phyloP scores from a whole-genome alignment of 805 yeast species.

The Saccharomyces cerevisiae region DNA sequence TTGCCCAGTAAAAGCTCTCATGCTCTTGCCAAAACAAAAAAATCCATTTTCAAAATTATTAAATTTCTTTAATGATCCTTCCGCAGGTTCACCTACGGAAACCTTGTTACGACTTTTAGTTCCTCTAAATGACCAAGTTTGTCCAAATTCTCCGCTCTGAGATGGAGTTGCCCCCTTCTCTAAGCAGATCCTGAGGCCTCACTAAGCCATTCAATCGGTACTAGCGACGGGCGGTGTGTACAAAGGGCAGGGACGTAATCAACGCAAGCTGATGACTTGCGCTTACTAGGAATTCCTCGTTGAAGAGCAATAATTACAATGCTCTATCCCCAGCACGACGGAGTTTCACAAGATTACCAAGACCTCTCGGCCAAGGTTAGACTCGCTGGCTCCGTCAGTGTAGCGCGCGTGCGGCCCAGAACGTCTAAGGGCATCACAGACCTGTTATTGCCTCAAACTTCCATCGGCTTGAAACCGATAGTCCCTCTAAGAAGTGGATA shows the following conservation, averaged over 20 bases:
- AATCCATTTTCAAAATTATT: neutral
- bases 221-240: constrained; percentile 39
- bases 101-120: constrained; percentile 39
- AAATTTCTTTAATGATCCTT: constrained; percentile 33
- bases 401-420: constrained; percentile 43
- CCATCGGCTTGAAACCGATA: constrained; percentile 38
- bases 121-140: constrained; percentile 40
- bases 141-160: constrained; percentile 33
- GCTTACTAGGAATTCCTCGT: constrained; percentile 42
- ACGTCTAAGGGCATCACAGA: constrained; percentile 41
- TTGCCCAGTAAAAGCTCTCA: neutral
- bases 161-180: constrained; percentile 33
- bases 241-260: constrained; percentile 41
- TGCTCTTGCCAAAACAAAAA: neutral
- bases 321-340: constrained; percentile 34
- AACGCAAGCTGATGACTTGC: constrained; percentile 40
- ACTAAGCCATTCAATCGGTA: constrained; percentile 40
- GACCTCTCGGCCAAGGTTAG: constrained; percentile 35
- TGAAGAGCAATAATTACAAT: constrained; percentile 39
- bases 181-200: constrained; percentile 35
- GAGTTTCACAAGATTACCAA: constrained; percentile 38
- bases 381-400: constrained; percentile 42
- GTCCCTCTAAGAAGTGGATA: constrained; percentile 36
- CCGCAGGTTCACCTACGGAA: constrained; percentile 36
- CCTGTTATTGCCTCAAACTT: constrained; percentile 41